Percentiles rank a stretch among this genome's conserved stretches.
phyloP scores from a whole-genome alignment of 1,139 yeast genomes.

The Suhomyces atakaporum region DNA sequence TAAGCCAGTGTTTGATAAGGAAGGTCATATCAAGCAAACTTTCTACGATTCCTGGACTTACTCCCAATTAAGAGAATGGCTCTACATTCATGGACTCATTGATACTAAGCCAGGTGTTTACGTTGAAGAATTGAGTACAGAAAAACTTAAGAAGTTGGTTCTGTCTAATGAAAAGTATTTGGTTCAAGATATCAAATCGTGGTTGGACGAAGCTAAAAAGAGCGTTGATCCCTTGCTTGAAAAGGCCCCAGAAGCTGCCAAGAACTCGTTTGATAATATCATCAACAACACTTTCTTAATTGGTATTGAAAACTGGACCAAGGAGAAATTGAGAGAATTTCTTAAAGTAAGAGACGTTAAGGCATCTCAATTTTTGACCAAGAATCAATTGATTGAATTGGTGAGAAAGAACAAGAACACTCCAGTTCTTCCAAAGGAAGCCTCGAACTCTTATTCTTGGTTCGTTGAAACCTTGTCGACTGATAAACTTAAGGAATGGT shows the following conservation, averaged over 20 bases:
- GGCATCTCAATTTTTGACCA: constrained; percentile 48
- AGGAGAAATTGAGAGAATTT: constrained; percentile 51
- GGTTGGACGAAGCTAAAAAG: constrained; percentile 31
- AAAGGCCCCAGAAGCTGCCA: constrained; percentile 24
- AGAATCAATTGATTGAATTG: constrained; percentile 46
- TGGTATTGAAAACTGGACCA: constrained; percentile 50
- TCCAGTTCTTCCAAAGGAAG: constrained; percentile 33
- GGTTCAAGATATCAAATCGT: constrained; percentile 48
- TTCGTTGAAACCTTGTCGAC: constrained; percentile 24
- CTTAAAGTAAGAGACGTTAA: constrained; percentile 53
- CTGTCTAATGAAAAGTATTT: constrained; percentile 26
- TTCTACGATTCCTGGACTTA: constrained; percentile 45
- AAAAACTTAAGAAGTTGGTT: constrained; percentile 22
- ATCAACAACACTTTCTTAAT: constrained; percentile 48
- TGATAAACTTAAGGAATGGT: constrained; percentile 27
- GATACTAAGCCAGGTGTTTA: constrained; percentile 27
- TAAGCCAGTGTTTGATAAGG: constrained; percentile 38
- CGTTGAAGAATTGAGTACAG: constrained; percentile 20
- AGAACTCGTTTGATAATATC: constrained; percentile 27
- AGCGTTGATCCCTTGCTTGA: constrained; percentile 25
- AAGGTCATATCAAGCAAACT: constrained; percentile 43
- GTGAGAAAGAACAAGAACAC: constrained; percentile 48
- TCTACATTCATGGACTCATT: constrained; percentile 28
- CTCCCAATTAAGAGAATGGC: constrained; percentile 36
- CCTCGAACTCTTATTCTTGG: constrained; percentile 20